Percentiles rank a stretch among this genome's conserved stretches.
Evolutionary conservation across 1,284 basidiomycete species (phyloP).

Genomic region (Stereum hirsutum): DNA sequence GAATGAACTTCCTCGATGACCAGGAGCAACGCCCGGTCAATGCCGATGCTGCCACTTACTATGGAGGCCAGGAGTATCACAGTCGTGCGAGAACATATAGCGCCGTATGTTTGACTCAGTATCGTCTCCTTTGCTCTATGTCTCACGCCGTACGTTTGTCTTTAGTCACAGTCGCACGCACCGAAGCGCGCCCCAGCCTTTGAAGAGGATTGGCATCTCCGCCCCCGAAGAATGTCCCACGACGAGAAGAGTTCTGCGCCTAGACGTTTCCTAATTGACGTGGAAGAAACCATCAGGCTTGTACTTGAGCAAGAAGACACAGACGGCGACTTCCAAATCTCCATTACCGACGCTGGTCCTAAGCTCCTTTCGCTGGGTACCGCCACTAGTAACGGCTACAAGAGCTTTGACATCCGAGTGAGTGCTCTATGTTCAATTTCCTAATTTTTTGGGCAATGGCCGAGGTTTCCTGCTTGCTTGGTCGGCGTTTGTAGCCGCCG

Average conservation of each 20-base stretch:
- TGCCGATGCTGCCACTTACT: conserved; percentile 74
- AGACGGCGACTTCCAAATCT: conserved; percentile 95
- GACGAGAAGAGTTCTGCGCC: conserved; percentile 70
- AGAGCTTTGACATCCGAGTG: conserved; percentile 91
- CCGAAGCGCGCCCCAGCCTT: conserved; percentile 61
- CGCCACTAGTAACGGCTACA: conserved; percentile 95
- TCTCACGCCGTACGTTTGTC: conserved; percentile 8
- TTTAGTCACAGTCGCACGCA: conserved; percentile 4
- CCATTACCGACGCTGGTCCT: conserved; percentile 92
- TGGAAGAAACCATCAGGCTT: conserved; percentile 97
- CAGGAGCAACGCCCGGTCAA: conserved; percentile 41
- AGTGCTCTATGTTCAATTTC: conserved; percentile 16
- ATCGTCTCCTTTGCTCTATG: conserved; percentile 1
- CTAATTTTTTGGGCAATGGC: neutral
- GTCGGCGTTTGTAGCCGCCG: too few relatives aligned
- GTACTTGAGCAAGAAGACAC: conserved; percentile 98
- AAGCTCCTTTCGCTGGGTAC: conserved; percentile 96
- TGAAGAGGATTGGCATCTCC: conserved; percentile 63
- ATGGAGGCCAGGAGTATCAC: conserved; percentile 68
- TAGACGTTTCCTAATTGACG: conserved; percentile 91
- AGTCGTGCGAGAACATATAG: conserved; percentile 81
- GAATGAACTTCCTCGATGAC: conserved; percentile 53
- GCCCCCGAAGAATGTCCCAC: conserved; percentile 76
- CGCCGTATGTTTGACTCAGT: conserved; percentile 51
- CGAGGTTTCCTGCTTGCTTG: neutral